Evolutionary conservation across 2,329 filamentous ascomycete genomes (phyloP), one percentile per base, ranked within the genome.

Genomic region (Fusarium xyrophilum): DNA sequence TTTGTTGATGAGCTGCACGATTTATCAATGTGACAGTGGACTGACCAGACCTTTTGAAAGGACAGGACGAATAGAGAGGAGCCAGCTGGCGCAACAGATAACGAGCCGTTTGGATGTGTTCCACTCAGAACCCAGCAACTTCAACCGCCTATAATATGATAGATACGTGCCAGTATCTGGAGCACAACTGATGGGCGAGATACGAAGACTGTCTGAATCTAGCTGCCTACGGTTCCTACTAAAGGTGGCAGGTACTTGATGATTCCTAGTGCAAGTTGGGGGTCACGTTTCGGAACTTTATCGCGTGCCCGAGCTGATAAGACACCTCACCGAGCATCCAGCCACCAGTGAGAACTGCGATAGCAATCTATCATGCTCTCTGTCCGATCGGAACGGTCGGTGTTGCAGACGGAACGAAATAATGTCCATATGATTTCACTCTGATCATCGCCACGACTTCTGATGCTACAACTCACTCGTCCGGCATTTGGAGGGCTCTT

Each of bases 41-140:
- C 54, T 51, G 60, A 55, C 52, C 64, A 38, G 48, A 48, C 21
- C 35, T 62, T 42, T 51, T 57, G 51, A 63, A 61, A 61, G 52
- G 46, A 58, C 42, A 28, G 64, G 53, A 46, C 71, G 72, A 67
- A 64, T 72, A 51, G 57, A 65, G 56, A 52, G 38, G 56, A 70
- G 70, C 71, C 71, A 73, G 67, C 63, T 73, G 71, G 68, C 69
- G 58, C 48, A 56, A 61, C 54, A 57, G 52, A 62, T 63, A 63
- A 36, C 23, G 43, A 71, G 48, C 61, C 54, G 55, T 63, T 56
- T 42, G 51, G 57, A 57, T 46, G 38, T 60, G 43, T 60, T 65
- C 67, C 67, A 69, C 61, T 67, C 63, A 67, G 67, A 70, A 68
- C 67, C 67, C 21, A 55, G 63, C 51, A 50, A 64, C 54, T 54